These are phyloP conservation scores for Pseudopithomyces maydicus DNA, from an alignment of 2,329 filamentous ascomycete genomes.

Conservation along the genomic window DNA sequence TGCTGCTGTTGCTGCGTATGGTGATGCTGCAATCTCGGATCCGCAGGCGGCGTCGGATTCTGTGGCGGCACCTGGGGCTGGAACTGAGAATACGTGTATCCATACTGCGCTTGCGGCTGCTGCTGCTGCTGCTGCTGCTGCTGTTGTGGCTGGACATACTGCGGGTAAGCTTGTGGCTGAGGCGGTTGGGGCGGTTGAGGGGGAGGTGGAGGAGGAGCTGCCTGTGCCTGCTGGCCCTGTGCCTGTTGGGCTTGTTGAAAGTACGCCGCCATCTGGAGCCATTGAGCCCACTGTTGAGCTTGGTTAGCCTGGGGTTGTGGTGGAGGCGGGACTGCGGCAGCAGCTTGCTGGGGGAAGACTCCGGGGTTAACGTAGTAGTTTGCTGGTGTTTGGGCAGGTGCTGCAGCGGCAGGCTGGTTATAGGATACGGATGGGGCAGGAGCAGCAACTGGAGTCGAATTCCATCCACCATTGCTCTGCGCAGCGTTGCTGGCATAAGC, in stretches of 20 bases:
- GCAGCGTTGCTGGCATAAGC: conserved; percentile 17
- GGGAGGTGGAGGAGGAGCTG: conserved; percentile 17
- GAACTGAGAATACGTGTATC: conserved; percentile 28
- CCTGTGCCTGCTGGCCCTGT: conserved; percentile 12
- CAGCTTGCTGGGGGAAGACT: conserved; percentile 28
- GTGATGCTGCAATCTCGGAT: conserved; percentile 18
- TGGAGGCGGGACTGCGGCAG: conserved; percentile 12
- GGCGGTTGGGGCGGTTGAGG: conserved; percentile 19
- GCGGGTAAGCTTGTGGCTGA: conserved; percentile 18
- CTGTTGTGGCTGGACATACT: conserved; percentile 26
- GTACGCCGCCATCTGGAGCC: conserved; percentile 19
- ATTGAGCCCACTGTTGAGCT: conserved; percentile 20
- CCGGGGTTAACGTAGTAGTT: conserved; percentile 43
- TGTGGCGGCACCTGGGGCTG: conserved; percentile 17
- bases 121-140: conserved; percentile 9
- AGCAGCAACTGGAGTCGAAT: conserved; percentile 19
- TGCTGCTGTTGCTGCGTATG: background rate
- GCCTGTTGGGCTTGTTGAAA: conserved; percentile 23
- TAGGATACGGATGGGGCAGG: conserved; percentile 21
- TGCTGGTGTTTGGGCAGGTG: conserved; percentile 23
- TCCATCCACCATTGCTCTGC: conserved; percentile 8
- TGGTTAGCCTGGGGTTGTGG: conserved; percentile 13
- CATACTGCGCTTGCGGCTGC: conserved; percentile 28
- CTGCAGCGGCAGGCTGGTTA: conserved; percentile 17
- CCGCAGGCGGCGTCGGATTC: conserved; percentile 23